Evolutionary conservation across 352 stramenopile species (phyloP).

Genomic region (Globisporangium carolinianum): DNA sequence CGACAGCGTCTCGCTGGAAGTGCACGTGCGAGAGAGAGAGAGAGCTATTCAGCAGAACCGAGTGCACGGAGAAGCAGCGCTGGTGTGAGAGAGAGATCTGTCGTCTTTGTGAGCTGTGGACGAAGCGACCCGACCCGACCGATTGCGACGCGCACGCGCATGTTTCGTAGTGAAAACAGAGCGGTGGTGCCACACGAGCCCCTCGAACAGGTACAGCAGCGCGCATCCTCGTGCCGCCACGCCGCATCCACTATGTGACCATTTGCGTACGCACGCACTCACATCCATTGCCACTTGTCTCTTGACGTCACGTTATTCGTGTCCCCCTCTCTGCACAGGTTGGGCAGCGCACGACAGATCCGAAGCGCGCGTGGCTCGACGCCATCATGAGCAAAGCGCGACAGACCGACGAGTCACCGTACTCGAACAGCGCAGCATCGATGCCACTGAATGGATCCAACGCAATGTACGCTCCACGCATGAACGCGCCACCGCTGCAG

Average conservation of each 20-base stretch:
- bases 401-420: conserved; percentile 12
- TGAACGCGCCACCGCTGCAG: not conserved
- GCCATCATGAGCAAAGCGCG: conserved; percentile 67
- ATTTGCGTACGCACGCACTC: too few relatives aligned
- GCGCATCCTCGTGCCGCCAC: not conserved
- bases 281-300: not conserved
- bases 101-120: too few relatives aligned
- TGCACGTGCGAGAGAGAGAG: too few relatives aligned
- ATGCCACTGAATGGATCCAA: conserved; percentile 6
- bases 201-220: conserved; percentile 4
- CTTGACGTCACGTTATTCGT: not conserved
- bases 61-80: not conserved
- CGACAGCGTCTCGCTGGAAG: too few relatives aligned
- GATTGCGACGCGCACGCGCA: not conserved
- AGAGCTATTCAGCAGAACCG: not conserved
- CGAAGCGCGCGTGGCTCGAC: conserved; percentile 65
- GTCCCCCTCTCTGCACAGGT: not conserved
- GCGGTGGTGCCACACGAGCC: conserved; percentile 1
- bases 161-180: conserved; percentile 2
- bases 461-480: not conserved
- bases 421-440: conserved; percentile 6
- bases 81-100: not conserved
- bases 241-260: not conserved
- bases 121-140: too few relatives aligned
- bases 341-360: conserved; percentile 18